Evolutionary conservation across 768 basidiomycete species (phyloP).

Genomic region (Naganishia kalamii): DNA sequence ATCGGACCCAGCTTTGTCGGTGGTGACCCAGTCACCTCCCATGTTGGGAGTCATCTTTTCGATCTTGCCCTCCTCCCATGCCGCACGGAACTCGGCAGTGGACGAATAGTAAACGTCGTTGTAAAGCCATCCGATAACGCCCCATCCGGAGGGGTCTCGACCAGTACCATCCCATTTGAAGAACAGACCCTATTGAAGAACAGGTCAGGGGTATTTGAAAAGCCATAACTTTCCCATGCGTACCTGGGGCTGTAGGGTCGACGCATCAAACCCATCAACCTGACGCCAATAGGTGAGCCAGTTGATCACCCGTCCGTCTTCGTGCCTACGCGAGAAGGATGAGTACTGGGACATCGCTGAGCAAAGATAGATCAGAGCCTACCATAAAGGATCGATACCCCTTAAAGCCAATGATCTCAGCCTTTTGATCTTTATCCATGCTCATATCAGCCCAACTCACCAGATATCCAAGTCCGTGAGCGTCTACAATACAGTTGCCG

Average conservation of each 20-base stretch:
- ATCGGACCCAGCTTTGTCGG: constrained; percentile 28
- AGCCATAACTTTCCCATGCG: not conserved
- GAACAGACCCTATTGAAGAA: constrained; percentile 28
- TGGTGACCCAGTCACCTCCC: constrained; percentile 28
- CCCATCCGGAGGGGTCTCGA: constrained; percentile 34
- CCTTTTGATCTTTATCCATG: not conserved
- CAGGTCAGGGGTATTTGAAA: not conserved
- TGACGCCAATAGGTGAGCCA: constrained; percentile 33
- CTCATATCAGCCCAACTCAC: not conserved
- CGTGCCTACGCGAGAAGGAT: constrained; percentile 22
- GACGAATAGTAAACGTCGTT: constrained; percentile 32
- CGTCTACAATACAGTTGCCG: not conserved
- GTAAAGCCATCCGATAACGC: constrained; percentile 32
- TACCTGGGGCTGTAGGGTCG: constrained; percentile 35
- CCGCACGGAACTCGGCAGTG: constrained; percentile 35
- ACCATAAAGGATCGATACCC: constrained; percentile 41
- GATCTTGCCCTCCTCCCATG: constrained; percentile 28
- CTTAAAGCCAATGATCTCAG: constrained; percentile 21
- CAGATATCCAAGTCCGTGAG: not conserved
- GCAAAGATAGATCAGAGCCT: not conserved
- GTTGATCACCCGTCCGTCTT: constrained; percentile 28
- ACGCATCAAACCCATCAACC: constrained; percentile 27
- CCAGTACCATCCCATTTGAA: constrained; percentile 37
- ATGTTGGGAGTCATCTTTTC: constrained; percentile 30
- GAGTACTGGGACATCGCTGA: not conserved